Evolutionary conservation across 805 yeast genomes (phyloP).

Genomic region (Wickerhamiella siamensis): DNA sequence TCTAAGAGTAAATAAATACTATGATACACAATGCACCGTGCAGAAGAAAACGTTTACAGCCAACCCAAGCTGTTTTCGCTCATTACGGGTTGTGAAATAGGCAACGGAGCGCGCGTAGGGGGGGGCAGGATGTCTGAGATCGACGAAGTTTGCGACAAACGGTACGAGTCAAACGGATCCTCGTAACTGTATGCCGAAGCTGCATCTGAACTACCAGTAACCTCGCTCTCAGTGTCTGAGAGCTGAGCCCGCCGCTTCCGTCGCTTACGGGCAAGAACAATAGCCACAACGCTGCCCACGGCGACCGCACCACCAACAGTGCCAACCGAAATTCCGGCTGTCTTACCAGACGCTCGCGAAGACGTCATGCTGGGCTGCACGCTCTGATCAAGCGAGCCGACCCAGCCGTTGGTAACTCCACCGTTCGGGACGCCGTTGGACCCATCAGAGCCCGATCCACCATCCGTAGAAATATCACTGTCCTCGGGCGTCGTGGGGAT

Average conservation of each 20-base stretch:
- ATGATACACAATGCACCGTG: too few species aligned
- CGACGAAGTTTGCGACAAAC: not conserved
- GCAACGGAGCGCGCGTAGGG: conserved; percentile 2
- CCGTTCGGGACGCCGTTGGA: conserved; percentile 12
- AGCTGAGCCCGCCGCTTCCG: conserved; percentile 6
- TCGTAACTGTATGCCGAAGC: conserved; percentile 1
- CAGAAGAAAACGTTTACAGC: too few species aligned
- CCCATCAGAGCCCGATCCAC: conserved; percentile 1
- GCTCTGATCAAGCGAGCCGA: conserved; percentile 25
- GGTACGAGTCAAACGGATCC: conserved; percentile 1
- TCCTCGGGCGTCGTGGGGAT: conserved; percentile 31
- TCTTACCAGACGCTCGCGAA: conserved; percentile 25
- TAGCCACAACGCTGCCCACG: conserved; percentile 42
- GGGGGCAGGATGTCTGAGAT: conserved; percentile 1
- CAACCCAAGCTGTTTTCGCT: conserved; percentile 12
- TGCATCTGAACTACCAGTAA: conserved; percentile 5
- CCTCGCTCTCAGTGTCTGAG: conserved; percentile 1
- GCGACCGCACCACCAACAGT: conserved; percentile 62
- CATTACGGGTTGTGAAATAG: conserved; percentile 12
- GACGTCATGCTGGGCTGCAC: conserved; percentile 22
- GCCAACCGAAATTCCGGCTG: conserved; percentile 73
- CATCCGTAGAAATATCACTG: conserved; percentile 10
- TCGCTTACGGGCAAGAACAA: conserved; percentile 3
- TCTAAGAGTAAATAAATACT: conserved; percentile 2
- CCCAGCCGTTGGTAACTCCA: conserved; percentile 7